Conservation (phyloP, 192 early-diverging fungal species). For the Backusella australiensis region DNA sequence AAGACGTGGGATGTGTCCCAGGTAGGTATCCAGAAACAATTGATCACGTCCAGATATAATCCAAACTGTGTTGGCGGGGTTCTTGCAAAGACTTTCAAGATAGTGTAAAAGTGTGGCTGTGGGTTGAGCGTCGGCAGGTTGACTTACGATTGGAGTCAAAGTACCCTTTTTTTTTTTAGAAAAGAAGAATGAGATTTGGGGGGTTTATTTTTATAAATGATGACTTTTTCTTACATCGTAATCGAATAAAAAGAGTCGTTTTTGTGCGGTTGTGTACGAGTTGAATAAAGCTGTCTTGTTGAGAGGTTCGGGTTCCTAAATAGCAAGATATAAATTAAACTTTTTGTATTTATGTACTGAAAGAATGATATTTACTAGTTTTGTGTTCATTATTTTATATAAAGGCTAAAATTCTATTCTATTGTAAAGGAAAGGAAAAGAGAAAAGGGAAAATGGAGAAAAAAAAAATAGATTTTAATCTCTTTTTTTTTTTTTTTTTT, state of each 20-base stretch:
- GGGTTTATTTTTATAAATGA: background rate
- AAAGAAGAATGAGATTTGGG: background rate
- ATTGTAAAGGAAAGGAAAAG: background rate
- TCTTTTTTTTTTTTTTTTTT: background rate
- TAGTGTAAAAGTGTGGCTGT: slow-evolving; percentile 78
- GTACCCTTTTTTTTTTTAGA: slow-evolving; percentile 70
- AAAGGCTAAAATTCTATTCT: background rate
- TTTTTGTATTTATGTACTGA: background rate
- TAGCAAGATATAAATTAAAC: background rate
- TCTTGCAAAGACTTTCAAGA: slow-evolving; percentile 59
- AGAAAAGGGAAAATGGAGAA: background rate
- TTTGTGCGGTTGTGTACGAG: slow-evolving; percentile 57
- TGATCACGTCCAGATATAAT: slow-evolving; percentile 93
- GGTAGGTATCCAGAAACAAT: slow-evolving; percentile 76
- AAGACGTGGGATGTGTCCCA: slow-evolving; percentile 74
- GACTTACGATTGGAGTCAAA: slow-evolving; percentile 88
- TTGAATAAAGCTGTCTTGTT: slow-evolving; percentile 32
- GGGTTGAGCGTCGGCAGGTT: slow-evolving; percentile 87
- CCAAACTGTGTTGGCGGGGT: slow-evolving; percentile 85
- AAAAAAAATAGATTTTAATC: background rate
- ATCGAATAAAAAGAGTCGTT: slow-evolving; percentile 88
- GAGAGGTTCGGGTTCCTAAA: slow-evolving; percentile 34
- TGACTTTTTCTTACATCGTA: slow-evolving; percentile 70
- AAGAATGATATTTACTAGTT: background rate
- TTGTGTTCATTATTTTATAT: background rate